Evolutionary conservation across 768 basidiomycete species (phyloP), one percentile per base, ranked within the genome.

Genomic region (Cystobasidiopsis lactophilus): DNA sequence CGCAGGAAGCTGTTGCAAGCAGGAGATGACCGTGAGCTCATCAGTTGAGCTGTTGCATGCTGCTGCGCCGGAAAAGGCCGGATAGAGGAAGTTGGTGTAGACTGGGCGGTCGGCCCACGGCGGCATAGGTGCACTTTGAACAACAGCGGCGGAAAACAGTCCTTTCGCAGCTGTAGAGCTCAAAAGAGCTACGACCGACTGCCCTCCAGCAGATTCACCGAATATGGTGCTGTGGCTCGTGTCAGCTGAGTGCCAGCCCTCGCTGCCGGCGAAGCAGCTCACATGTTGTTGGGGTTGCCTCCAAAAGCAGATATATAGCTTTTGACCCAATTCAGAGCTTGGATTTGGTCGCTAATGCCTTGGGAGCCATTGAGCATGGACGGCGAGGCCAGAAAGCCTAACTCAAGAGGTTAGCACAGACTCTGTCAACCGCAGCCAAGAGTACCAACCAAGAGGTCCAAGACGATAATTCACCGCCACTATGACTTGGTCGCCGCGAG

Each of bases 201-300:
- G 52, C 5, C 75, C 73, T 7, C 76, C 75, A 0, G 75, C 75
- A 40, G 71, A 73, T 55, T 76, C 69, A 19, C 76, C 77, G 49
- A 72, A 72, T 24, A 73, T 62, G 2, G 74, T 75, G 2, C 76
- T 73, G 68, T 73, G n/a, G n/a, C n/a, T n/a, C n/a, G n/a, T n/a
- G n/a, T n/a, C n/a, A n/a, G n/a, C n/a, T n/a, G n/a, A n/a, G n/a
- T n/a, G n/a, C n/a, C n/a, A n/a, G n/a, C n/a, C n/a, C n/a, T n/a
- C n/a, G n/a, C n/a, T n/a, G n/a, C n/a, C n/a, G n/a, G n/a, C n/a
- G n/a, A n/a, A n/a, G n/a, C n/a, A n/a, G n/a, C n/a, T n/a, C n/a
- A n/a, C n/a, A n/a, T n/a, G n/a, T n/a, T 55, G 14, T 24, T 26
- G 1, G 53, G 44, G 43, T 66, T 60, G 13, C 67, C 67, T 3